Evolutionary conservation across 2,329 filamentous ascomycete genomes (phyloP), one percentile per base, ranked within the genome.

Genomic region (Diaporthe humulicola): DNA sequence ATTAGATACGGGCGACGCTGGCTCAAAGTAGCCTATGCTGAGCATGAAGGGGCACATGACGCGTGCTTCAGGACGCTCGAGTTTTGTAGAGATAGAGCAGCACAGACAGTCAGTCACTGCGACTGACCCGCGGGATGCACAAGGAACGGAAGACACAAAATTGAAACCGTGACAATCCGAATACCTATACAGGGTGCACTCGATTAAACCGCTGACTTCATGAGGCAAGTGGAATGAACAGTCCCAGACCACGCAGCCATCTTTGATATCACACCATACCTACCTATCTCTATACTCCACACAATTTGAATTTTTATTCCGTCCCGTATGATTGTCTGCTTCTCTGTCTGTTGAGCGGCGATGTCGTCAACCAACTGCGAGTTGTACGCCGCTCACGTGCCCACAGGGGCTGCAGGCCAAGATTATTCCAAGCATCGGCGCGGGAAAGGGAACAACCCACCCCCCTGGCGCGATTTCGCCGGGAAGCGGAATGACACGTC

Each of bases 391-490:
- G 17, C 48, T 40, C 45, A 54, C 33, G 64, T 54, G 33, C 22
- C 30, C 33, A 22, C 22, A 69, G 48, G 45, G 33, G 45, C 64
- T 69, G 64, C 64, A 54, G 33, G 64, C 64, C 64, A 69, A 69
- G 64, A 69, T 12, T 28, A 4, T 36, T 69, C 64, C 64, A 69
- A 69, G 64, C 64, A 69, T 69, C 48, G 64, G 64, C 45, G 33
- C 64, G 64, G 64, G 64, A 69, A 52, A 33, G 45, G 30, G 1
- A 67, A 36, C 61, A 38, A 67, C 61, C 30, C 22, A 67, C 61
- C 30, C 22, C 64, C 61, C 33, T 54, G 33, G 64, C 36, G 36
- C 10, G 33, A 52, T 52, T 54, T 33, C 64, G 52, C 40, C 45
- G 64, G 64, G 30, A 67, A 36, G 30, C 30, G 48, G 48, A 17